phyloP scores from a whole-genome alignment of 805 yeast genomes.

The Starmerella stellata region DNA sequence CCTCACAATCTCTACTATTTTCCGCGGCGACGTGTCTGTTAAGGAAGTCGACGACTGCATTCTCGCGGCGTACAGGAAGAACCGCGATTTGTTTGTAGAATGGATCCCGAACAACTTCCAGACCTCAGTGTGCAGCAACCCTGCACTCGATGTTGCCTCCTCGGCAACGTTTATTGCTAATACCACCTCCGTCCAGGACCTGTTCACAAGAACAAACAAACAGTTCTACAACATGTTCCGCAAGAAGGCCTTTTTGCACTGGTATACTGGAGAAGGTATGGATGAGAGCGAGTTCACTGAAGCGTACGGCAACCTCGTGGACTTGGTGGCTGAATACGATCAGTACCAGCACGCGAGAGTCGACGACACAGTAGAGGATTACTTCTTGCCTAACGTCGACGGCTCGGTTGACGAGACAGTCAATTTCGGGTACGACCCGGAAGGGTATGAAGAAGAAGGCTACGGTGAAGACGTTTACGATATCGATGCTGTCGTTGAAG shows the following conservation, averaged over 20 bases:
- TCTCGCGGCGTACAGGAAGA: conserved; percentile 69
- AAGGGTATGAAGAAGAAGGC: background rate
- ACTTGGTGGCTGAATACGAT: conserved; percentile 77
- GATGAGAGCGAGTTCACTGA: conserved; percentile 88
- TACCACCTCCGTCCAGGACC: conserved; percentile 83
- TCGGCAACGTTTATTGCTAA: conserved; percentile 89
- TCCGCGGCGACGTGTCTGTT: conserved; percentile 82
- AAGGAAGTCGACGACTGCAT: conserved; percentile 92
- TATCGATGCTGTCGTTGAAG: background rate
- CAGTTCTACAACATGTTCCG: conserved; percentile 88
- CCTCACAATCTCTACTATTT: conserved; percentile 83
- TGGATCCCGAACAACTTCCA: conserved; percentile 97
- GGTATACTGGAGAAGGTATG: conserved; percentile 96
- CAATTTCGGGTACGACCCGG: background rate
- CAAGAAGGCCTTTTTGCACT: conserved; percentile 86
- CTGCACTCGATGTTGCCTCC: conserved; percentile 73
- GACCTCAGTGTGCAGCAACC: conserved; percentile 83
- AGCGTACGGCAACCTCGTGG: conserved; percentile 85
- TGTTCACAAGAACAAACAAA: conserved; percentile 75
- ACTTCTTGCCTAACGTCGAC: conserved; percentile 32
- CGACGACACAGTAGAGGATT: conserved; percentile 62
- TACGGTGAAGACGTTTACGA: background rate
- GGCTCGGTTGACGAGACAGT: conserved; percentile 15
- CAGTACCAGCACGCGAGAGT: conserved; percentile 80
- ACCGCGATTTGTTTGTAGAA: conserved; percentile 70